Evolutionary conservation across 1,284 basidiomycete species (phyloP).

Genomic region (Ceratobasidium sp.): DNA sequence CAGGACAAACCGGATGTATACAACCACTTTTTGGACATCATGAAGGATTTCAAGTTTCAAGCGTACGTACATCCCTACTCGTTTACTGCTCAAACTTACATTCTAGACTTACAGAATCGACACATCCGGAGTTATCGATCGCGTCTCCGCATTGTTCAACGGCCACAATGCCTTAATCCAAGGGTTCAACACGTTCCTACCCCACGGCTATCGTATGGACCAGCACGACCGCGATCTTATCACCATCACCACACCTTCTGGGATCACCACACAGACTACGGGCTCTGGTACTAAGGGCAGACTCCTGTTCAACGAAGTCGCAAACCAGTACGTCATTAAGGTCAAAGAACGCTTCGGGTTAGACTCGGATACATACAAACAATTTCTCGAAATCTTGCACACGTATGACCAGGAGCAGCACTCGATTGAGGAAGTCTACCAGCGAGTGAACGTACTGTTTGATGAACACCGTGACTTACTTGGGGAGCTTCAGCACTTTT

Average conservation of each 20-base stretch:
- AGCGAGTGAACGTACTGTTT: slow-evolving; percentile 94
- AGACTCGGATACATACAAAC: slow-evolving; percentile 96
- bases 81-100: slow-evolving; percentile 17
- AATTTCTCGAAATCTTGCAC: slow-evolving; percentile 98
- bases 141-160: slow-evolving; percentile 95
- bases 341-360: slow-evolving; percentile 96
- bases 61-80: slow-evolving; percentile 66
- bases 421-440: slow-evolving; percentile 91
- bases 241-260: slow-evolving; percentile 94
- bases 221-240: slow-evolving; percentile 85
- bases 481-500: slow-evolving; percentile 96
- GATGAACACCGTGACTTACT: slow-evolving; percentile 93
- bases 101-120: slow-evolving; percentile 79
- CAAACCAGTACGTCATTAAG: slow-evolving; percentile 98
- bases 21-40: slow-evolving; percentile 97
- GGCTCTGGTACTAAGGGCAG: slow-evolving; percentile 49
- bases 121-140: slow-evolving; percentile 97
- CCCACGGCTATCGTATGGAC: slow-evolving; percentile 88
- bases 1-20: slow-evolving; percentile 94
- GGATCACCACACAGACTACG: slow-evolving; percentile 73
- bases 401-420: slow-evolving; percentile 96
- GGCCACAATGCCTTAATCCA: slow-evolving; percentile 95
- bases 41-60: slow-evolving; percentile 99
- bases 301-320: slow-evolving; percentile 95
- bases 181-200: slow-evolving; percentile 99